phyloP scores from a whole-genome alignment of 805 yeast species.

The Yarrowia phangngaensis region DNA sequence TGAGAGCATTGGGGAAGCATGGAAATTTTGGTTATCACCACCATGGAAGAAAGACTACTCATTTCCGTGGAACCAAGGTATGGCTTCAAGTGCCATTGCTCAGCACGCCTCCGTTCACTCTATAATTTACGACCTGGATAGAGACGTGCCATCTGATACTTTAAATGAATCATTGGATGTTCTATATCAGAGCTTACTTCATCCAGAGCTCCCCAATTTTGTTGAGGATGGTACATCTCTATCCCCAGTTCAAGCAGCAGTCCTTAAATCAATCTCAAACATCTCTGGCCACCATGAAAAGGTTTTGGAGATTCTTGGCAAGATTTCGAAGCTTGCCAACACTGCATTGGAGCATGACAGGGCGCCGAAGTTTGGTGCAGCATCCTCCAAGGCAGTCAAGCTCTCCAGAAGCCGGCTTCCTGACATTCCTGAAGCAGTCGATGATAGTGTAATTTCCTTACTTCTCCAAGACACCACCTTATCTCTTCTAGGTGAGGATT shows the following conservation, averaged over 20 bases:
- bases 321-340: conserved; percentile 7
- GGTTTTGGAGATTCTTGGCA: conserved; percentile 13
- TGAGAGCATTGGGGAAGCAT: conserved; percentile 8
- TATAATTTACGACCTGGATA: conserved; percentile 4
- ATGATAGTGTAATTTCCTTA: conserved; percentile 4
- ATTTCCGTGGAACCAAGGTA: conserved; percentile 12
- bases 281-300: conserved; percentile 22
- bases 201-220: conserved; percentile 11
- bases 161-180: conserved; percentile 14
- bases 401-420: conserved; percentile 15
- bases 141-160: conserved; percentile 7
- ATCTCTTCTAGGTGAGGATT: background rate
- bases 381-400: conserved; percentile 11
- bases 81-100: conserved; percentile 10
- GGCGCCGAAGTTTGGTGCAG: conserved; percentile 13
- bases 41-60: conserved; percentile 9
- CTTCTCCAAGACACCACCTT: conserved; percentile 14
- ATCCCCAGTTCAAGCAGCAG: conserved; percentile 20
- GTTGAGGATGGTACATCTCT: conserved; percentile 2
- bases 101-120: conserved; percentile 22
- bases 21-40: conserved; percentile 22
- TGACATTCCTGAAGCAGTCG: conserved; percentile 16
- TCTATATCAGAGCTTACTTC: conserved; percentile 14
- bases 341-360: conserved; percentile 9
- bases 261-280: conserved; percentile 12